Evolutionary conservation across 2,329 filamentous ascomycete species (phyloP).

Genomic region (Stromatinia cepivora): DNA sequence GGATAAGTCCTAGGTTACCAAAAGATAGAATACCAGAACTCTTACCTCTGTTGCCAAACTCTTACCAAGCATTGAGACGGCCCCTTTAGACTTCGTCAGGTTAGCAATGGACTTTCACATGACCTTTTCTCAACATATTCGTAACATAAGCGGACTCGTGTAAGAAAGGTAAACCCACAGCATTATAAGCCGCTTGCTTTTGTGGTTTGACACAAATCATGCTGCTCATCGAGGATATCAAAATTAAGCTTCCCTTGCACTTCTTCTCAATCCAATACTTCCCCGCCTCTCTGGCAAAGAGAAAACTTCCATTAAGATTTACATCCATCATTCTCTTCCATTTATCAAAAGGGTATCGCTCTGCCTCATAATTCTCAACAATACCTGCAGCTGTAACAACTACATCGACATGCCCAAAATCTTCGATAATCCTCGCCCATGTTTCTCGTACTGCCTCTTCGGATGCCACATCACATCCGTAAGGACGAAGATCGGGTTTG

Average conservation of each 20-base stretch:
- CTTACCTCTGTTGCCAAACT: constrained; percentile 54
- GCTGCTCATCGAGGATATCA: constrained; percentile 39
- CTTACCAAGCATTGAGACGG: constrained; percentile 58
- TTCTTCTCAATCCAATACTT: constrained; percentile 42
- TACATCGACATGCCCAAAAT: constrained; percentile 43
- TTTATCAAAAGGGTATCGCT: constrained; percentile 41
- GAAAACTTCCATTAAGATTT: constrained; percentile 43
- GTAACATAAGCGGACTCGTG: not conserved
- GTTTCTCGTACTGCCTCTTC: constrained; percentile 43
- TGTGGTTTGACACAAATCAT: constrained; percentile 42
- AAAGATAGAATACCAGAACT: not conserved
- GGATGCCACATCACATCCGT: constrained; percentile 44
- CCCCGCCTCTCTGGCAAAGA: constrained; percentile 43
- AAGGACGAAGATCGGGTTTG: constrained; percentile 41
- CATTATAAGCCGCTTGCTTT: constrained; percentile 44
- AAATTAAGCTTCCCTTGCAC: constrained; percentile 37
- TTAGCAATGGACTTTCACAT: constrained; percentile 8
- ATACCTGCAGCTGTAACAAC: constrained; percentile 46
- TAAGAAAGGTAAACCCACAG: constrained; percentile 32
- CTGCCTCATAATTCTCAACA: constrained; percentile 41
- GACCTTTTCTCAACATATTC: not conserved
- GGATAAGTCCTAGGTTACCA: constrained; percentile 7
- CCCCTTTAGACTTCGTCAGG: constrained; percentile 52
- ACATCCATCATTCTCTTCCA: constrained; percentile 44
- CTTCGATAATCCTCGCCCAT: constrained; percentile 43